A percentile compares a stretch with the other conserved stretches of the same genome.
phyloP scores from a whole-genome alignment of 139 green algal genomes.

The Edaphochlamys debaryana region DNA sequence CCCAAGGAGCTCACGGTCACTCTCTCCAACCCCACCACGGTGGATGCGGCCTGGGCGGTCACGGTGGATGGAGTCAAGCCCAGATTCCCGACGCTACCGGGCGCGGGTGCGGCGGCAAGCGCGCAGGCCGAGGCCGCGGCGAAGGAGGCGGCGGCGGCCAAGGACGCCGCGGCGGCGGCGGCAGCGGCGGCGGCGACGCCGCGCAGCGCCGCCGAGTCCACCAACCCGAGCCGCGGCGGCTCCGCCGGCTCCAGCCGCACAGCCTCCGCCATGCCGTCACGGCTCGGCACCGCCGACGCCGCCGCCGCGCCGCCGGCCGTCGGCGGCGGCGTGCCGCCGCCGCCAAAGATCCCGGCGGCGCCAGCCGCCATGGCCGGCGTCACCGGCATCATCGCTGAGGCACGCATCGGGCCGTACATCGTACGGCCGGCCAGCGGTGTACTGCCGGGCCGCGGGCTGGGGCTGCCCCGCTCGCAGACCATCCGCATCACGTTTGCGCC shows the following conservation, averaged over 20 bases:
- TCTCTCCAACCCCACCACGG: constrained; percentile 56
- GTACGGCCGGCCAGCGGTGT: constrained; percentile 44
- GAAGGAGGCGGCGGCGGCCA: neutral
- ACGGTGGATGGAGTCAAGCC: constrained; percentile 25
- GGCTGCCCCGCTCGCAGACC: constrained; percentile 36
- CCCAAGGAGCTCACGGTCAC: constrained; percentile 50
- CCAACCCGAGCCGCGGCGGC: neutral
- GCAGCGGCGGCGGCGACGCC: neutral
- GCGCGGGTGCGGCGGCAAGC: constrained; percentile 3
- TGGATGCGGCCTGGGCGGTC: constrained; percentile 57
- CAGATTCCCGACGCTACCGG: constrained; percentile 6
- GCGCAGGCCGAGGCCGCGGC: neutral
- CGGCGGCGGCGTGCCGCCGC: constrained; percentile 10
- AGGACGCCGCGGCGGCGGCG: neutral
- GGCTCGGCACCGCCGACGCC: neutral
- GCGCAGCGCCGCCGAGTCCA: neutral
- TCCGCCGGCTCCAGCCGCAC: neutral
- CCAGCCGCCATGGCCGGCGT: neutral
- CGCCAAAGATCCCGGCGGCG: neutral
- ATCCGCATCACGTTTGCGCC: constrained; percentile 56
- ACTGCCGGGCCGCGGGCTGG: constrained; percentile 48
- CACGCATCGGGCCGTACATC: constrained; percentile 49
- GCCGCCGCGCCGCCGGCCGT: neutral
- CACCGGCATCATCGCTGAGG: constrained; percentile 37
- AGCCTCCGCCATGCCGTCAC: neutral